Evolutionary conservation across 768 basidiomycete species (phyloP), one percentile per base, ranked within the genome.

Genomic region (Rhizopogon vulgaris): DNA sequence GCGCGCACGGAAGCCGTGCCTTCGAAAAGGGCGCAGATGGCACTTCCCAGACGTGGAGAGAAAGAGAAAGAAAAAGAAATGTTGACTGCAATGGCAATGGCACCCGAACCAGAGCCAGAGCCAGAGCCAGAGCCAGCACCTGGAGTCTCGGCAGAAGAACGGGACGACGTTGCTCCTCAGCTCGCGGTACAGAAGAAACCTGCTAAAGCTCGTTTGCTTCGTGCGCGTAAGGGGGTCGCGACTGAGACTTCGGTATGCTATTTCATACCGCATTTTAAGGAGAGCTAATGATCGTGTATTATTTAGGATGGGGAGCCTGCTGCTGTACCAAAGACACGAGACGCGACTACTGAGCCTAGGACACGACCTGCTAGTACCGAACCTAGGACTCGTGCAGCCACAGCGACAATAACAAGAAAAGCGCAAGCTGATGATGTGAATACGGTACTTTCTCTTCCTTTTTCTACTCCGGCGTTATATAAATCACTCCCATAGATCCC

Each of bases 291-390:
- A 24, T 18, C 11, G 24, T 3, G 10, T 34, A 1, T 18, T 10
- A 22, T 32, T 22, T 40, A 39, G 17, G 55, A 56, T 4, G 52
- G 48, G 25, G 55, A 54, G n/a, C 53, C 53, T 11, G 18, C 48
- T 24, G 40, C 18, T 37, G 40, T 15, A 0, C 49, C 49, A 24
- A 46, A 6, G 49, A 38, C 11, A 2, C 40, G 49, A 51, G 40
- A 24, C 14, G 34, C 36, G 28, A 34, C 18, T 24, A 36, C 18
- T 9, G 48, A 40, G 28, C 52, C 49, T 24, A 40, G 15, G 28
- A 40, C 12, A 24, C 22, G 27, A 27, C 24, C 48, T 41, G 38
- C 38, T 34, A 34, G 27, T 14, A 30, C 48, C 4, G 48, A 40
- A 15, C 52, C 40, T 30, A 38, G 32, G 24, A 30, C 11, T 25